phyloP scores from a whole-genome alignment of 129 eudicot genomes.

The Centrapalus pauciflorus region DNA sequence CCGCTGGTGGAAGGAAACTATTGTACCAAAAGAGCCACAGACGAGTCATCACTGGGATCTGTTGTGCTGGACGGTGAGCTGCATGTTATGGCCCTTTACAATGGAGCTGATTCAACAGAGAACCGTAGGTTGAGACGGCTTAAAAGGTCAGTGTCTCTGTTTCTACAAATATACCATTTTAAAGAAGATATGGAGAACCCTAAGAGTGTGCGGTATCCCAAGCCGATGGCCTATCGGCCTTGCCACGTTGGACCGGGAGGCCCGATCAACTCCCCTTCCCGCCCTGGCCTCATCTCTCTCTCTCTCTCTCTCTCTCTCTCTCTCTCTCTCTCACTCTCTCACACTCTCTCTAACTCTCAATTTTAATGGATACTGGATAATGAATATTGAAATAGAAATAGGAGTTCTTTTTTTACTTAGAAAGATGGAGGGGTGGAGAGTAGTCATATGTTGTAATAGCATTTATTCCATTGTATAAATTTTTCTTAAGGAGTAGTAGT shows the following conservation, averaged over 20 bases:
- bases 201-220: too few relatives aligned
- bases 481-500: neutral
- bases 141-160: constrained; percentile 51
- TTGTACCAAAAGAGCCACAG: constrained; percentile 54
- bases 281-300: too few relatives aligned
- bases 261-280: too few relatives aligned
- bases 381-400: neutral
- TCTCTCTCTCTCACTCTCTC: too few relatives aligned
- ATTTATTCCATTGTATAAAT: constrained; percentile 24
- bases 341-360: too few relatives aligned
- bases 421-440: too few relatives aligned
- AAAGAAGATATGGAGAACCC: constrained; percentile 66
- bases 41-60: constrained; percentile 62
- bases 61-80: constrained; percentile 70
- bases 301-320: too few relatives aligned
- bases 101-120: constrained; percentile 41
- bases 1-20: constrained; percentile 75
- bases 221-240: too few relatives aligned
- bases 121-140: constrained; percentile 50
- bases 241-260: too few relatives aligned
- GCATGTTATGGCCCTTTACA: constrained; percentile 45
- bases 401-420: too few relatives aligned
- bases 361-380: too few relatives aligned
- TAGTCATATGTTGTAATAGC: neutral
- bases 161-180: constrained; percentile 71